These are phyloP conservation scores for Salix suchowensis DNA, from an alignment of 345 rosid genomes.

Conservation along the genomic window DNA sequence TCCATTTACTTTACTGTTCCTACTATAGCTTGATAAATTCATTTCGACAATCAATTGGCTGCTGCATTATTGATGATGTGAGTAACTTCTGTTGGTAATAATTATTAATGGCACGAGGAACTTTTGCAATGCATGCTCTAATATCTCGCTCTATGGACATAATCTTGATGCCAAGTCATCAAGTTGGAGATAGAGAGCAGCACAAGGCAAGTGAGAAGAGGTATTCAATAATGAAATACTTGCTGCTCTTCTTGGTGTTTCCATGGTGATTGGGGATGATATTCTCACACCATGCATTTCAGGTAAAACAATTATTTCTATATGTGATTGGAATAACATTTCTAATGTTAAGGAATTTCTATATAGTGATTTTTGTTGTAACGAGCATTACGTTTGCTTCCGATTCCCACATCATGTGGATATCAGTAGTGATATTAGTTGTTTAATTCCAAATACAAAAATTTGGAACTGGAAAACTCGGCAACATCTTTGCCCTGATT, in stretches of 20 bases:
- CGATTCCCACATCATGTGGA: constrained; percentile 23
- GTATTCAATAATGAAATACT: no score
- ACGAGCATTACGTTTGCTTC: constrained; percentile 40
- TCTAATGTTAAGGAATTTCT: constrained; percentile 28
- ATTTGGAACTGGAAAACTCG: constrained; percentile 51
- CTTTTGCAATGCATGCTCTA: no score
- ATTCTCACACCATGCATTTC: neutral
- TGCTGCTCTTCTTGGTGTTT: neutral
- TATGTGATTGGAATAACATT: neutral
- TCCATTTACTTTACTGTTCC: no score
- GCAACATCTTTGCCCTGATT: constrained; percentile 44
- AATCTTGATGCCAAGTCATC: no score
- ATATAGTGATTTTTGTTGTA: constrained; percentile 12
- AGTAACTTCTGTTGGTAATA: no score
- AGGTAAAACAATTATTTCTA: neutral
- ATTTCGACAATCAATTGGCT: no score
- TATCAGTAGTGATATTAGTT: constrained; percentile 36
- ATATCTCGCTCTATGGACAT: no score
- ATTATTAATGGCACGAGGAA: no score
- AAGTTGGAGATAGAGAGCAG: no score
- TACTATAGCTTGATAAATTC: no score
- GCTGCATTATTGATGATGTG: no score
- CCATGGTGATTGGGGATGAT: constrained; percentile 12
- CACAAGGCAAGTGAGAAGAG: no score
- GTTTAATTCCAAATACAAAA: constrained; percentile 42